Conservation (phyloP, 768 basidiomycete genomes). For the Russula abietina region DNA sequence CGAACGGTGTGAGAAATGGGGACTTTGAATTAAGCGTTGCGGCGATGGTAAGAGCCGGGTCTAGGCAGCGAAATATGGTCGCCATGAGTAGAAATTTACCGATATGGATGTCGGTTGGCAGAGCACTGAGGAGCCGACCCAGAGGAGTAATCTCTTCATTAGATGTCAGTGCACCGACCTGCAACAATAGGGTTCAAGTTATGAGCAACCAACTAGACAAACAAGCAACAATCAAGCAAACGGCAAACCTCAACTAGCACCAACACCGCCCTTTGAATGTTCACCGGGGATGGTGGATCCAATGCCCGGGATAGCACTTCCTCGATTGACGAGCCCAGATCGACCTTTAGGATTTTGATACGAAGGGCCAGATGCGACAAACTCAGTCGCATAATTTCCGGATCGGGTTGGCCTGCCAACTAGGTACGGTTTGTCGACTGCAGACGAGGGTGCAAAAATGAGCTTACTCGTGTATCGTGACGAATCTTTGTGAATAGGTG, state of each 20-base stretch:
- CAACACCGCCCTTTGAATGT: conserved; percentile 85
- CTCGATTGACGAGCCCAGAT: conserved; percentile 79
- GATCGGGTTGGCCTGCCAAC: conserved; percentile 86
- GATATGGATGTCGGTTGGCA: conserved; percentile 93
- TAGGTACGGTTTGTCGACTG: conserved; percentile 31
- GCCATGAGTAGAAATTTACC: conserved; percentile 89
- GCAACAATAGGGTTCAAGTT: not conserved
- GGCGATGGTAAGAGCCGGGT: conserved; percentile 94
- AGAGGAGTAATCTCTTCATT: conserved; percentile 91
- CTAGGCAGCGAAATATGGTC: conserved; percentile 80
- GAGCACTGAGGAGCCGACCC: conserved; percentile 81
- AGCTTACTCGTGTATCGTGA: conserved; percentile 67
- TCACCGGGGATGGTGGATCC: conserved; percentile 81
- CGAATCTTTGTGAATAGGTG: conserved; percentile 89
- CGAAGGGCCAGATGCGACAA: conserved; percentile 86
- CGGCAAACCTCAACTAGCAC: conserved; percentile 82
- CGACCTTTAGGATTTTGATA: conserved; percentile 91
- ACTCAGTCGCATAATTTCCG: conserved; percentile 93
- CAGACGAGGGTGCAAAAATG: not conserved
- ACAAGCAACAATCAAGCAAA: conserved; percentile 28
- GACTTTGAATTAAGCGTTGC: conserved; percentile 90
- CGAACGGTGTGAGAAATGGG: conserved; percentile 86
- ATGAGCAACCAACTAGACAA: conserved; percentile 2
- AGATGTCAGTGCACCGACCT: conserved; percentile 82
- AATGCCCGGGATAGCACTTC: conserved; percentile 82